Base-by-base conservation (phyloP, 192 early-diverging fungal species). In the Umbelopsis ramanniana region DNA sequence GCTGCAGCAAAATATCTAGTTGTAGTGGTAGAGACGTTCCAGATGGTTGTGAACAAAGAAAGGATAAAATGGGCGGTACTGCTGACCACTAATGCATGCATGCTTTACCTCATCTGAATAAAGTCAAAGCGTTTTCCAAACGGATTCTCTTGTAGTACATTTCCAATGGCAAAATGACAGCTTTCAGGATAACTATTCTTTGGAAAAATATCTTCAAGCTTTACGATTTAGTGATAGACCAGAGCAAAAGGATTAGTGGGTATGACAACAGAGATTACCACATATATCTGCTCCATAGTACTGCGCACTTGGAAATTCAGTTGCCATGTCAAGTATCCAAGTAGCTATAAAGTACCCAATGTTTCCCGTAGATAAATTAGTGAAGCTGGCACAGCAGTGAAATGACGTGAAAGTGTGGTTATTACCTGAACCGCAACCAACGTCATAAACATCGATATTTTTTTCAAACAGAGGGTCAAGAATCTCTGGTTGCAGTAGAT, bases 281-380 rank as follows among this genome's bases (percentile, higher is more conserved):
- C 29, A 11, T 40, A 77, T 68, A 48, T 79, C 77, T 1, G 76
- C 23, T n/a, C 77, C 77, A 6, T 47, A 57, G 43, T 72, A 79
- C 7, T 79, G 37, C 48, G 50, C 63, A 52, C 43, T 33, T 23
- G 73, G 77, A 35, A 66, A 72, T 68, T 75, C 70, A 38, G 47
- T 67, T 1, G 77, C 74, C 43, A 72, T 55, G 24, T 79, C 77
- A 63, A 63, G 57, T 6, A 63, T 26, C 57, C 57, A 63, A 37
- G 29, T 63, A 26, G 12, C 57, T 63, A 35, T 10, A 5, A 33
- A 37, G 46, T 46, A 63, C 0, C 10, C 3, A 29, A 12, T 19
- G 4, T 38, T 17, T 29, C 19, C 3, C 1, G 4, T 1, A 29
- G 17, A 14, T 12, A 38, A 38, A 37, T 63, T 14, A 6, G 15